These are phyloP conservation scores for Ceratopteris richardii DNA, from an alignment of 75 land plant species.

Conservation along the genomic window DNA sequence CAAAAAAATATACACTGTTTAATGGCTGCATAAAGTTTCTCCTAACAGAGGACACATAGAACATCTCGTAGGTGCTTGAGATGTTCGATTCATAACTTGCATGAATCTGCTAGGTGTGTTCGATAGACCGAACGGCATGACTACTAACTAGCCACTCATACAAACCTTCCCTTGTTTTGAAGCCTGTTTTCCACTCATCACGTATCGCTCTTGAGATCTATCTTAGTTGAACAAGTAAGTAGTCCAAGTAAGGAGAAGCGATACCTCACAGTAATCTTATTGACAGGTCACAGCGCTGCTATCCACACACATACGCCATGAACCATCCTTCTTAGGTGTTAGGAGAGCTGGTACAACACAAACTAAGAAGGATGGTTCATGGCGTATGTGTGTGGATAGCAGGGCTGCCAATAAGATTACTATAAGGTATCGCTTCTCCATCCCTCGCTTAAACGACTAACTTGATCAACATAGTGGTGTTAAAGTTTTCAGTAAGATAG, in stretches of 20 bases:
- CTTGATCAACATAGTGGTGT: slow-evolving; percentile 9
- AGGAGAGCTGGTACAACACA: slow-evolving; percentile 15
- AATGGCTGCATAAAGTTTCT: slow-evolving; percentile 3
- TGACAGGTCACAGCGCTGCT: slow-evolving; percentile 17
- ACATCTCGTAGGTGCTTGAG: slow-evolving; percentile 6
- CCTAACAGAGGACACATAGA: neutral
- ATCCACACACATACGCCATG: slow-evolving; percentile 25
- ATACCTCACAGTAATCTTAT: slow-evolving; percentile 26
- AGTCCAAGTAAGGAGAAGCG: slow-evolving; percentile 31
- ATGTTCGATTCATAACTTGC: slow-evolving; percentile 19
- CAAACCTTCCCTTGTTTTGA: slow-evolving; percentile 28
- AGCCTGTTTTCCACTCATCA: slow-evolving; percentile 34
- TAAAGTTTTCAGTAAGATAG: slow-evolving; percentile 9
- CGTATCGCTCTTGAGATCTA: slow-evolving; percentile 3
- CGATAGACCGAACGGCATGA: slow-evolving; percentile 29
- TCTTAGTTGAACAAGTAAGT: slow-evolving; percentile 16
- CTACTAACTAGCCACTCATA: slow-evolving; percentile 26
- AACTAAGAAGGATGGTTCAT: slow-evolving; percentile 14
- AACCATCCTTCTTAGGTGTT: slow-evolving; percentile 20
- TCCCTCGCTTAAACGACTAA: slow-evolving; percentile 8
- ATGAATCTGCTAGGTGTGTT: slow-evolving; percentile 21
- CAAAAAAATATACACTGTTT: slow-evolving; percentile 16
- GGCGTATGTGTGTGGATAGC: slow-evolving; percentile 9
- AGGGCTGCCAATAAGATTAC: slow-evolving; percentile 8
- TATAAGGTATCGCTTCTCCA: neutral